Conservation (phyloP, 2,329 filamentous ascomycete species). For the Talaromyces sp. region DNA sequence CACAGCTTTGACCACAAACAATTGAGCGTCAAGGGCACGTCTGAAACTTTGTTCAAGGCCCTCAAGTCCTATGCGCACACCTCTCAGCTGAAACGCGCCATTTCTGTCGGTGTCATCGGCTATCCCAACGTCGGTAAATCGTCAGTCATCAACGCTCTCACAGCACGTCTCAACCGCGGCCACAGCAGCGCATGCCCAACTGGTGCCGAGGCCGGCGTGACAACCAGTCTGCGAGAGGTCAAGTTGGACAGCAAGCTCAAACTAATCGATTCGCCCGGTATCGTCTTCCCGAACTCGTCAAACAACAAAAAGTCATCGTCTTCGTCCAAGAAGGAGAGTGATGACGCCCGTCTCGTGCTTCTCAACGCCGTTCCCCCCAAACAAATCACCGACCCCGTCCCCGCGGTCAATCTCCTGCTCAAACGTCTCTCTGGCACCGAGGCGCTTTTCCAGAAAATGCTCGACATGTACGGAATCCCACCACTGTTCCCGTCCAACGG, state of each 20-base stretch:
- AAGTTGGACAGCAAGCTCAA: slow-evolving; percentile 95
- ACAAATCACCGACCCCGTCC: slow-evolving; percentile 88
- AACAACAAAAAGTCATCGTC: slow-evolving; percentile 49
- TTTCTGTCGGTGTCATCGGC: slow-evolving; percentile 88
- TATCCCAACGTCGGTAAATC: slow-evolving; percentile 97
- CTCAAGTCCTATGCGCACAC: slow-evolving; percentile 79
- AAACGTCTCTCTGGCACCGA: slow-evolving; percentile 66
- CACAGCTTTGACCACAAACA: slow-evolving; percentile 90
- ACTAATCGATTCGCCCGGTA: slow-evolving; percentile 87
- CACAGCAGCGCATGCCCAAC: slow-evolving; percentile 70
- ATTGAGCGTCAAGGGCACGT: slow-evolving; percentile 79
- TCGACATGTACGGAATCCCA: slow-evolving; percentile 78
- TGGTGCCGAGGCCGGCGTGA: slow-evolving; percentile 88
- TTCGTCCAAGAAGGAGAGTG: slow-evolving; percentile 59
- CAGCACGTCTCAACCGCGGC: slow-evolving; percentile 65
- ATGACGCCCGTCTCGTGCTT: slow-evolving; percentile 75
- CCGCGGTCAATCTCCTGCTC: slow-evolving; percentile 79
- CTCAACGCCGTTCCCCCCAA: slow-evolving; percentile 90
- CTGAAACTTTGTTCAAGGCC: slow-evolving; percentile 77
- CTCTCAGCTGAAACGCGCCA: slow-evolving; percentile 77
- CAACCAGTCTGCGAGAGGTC: slow-evolving; percentile 79
- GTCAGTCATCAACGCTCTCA: slow-evolving; percentile 90
- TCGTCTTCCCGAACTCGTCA: slow-evolving; percentile 73
- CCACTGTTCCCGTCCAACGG: slow-evolving; percentile 63
- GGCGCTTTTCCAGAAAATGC: slow-evolving; percentile 71